These are phyloP conservation scores for Debaryomyces tyrocola DNA, from an alignment of 805 yeast species.

Conservation along the genomic window DNA sequence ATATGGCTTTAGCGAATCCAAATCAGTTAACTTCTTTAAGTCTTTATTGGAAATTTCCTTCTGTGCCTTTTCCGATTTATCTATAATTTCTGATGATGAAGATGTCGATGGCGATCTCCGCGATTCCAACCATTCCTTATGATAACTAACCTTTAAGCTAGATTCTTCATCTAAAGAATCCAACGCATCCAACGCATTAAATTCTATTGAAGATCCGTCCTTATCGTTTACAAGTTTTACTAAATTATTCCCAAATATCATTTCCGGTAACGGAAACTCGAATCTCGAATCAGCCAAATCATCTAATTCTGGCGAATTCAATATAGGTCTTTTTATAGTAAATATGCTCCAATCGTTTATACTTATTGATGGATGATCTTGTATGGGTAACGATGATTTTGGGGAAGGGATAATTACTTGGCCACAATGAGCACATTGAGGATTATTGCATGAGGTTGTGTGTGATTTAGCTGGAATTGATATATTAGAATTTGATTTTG, in stretches of 20 bases:
- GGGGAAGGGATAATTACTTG: conserved; percentile 79
- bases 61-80: conserved; percentile 24
- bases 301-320: conserved; percentile 74
- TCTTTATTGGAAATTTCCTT: conserved; percentile 24
- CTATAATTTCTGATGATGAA: conserved; percentile 11
- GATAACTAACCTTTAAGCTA: conserved; percentile 69
- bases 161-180: conserved; percentile 36
- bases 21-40: conserved; percentile 42
- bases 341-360: conserved; percentile 75
- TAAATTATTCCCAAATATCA: conserved; percentile 89
- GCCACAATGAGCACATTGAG: conserved; percentile 65
- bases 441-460: conserved; percentile 36
- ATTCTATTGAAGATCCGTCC: conserved; percentile 49
- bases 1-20: conserved; percentile 73
- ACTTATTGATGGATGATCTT: conserved; percentile 67
- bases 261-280: conserved; percentile 89
- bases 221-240: conserved; percentile 50
- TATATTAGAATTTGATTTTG: conserved; percentile 9
- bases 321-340: conserved; percentile 73
- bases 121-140: conserved; percentile 71
- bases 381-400: conserved; percentile 58
- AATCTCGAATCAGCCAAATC: conserved; percentile 55
- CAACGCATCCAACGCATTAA: conserved; percentile 75
- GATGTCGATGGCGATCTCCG: conserved; percentile 25
- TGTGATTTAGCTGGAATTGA: conserved; percentile 47